Percentiles rank a stretch among this genome's conserved stretches.
These are phyloP conservation scores for Combretum micranthum DNA, from an alignment of 345 rosid genomes.

Conservation along the genomic window DNA sequence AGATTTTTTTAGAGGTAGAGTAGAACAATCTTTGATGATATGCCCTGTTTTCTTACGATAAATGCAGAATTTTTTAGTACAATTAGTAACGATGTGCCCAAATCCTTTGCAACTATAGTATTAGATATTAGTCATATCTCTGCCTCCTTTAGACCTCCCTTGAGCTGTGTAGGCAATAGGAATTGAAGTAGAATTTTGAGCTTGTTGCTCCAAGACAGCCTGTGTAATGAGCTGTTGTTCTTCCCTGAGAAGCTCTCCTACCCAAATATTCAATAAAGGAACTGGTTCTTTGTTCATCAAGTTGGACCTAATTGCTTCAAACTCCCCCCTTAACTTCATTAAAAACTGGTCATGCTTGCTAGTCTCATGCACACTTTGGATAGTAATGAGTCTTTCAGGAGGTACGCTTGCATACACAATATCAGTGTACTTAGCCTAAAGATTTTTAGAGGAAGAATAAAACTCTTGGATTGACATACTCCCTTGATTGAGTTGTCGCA, in stretches of 20 bases:
- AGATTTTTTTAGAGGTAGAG: not conserved
- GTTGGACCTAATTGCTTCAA: no score
- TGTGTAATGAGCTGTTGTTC: not conserved
- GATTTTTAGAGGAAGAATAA: no score
- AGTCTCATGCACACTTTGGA: slow-evolving; percentile 5
- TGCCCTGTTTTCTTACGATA: not conserved
- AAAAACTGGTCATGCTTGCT: not conserved
- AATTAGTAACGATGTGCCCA: not conserved
- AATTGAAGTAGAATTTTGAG: not conserved
- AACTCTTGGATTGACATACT: no score
- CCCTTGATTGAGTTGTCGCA: no score
- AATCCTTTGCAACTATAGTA: not conserved
- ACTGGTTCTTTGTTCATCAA: no score
- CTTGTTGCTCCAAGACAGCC: not conserved
- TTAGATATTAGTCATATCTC: slow-evolving; percentile 3
- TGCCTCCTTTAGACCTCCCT: slow-evolving; percentile 3
- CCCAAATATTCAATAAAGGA: no score
- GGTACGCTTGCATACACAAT: no score
- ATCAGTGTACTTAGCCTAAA: no score
- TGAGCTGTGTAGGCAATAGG: slow-evolving; percentile 4
- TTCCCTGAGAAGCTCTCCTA: not conserved
- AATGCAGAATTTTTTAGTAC: not conserved
- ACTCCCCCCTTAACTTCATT: not conserved
- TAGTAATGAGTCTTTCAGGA: no score
- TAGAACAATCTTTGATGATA: not conserved